Evolutionary conservation across 176 grass and related monocot species (phyloP), one percentile per base, ranked within the genome.

Genomic region (Elaeis guineensis): DNA sequence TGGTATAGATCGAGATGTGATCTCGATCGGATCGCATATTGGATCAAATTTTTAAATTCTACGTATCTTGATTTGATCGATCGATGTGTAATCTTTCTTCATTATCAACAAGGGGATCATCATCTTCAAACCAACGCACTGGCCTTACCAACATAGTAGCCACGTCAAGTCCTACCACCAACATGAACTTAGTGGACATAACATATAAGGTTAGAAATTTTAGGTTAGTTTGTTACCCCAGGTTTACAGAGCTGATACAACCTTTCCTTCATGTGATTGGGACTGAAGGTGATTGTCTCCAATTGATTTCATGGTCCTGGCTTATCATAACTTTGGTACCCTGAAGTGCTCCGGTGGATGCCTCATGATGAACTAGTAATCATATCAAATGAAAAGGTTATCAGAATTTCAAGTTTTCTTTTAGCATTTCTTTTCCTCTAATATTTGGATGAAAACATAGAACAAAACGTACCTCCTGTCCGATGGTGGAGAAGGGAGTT

Each of bases 401-500:
- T 6, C 11, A 24, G 14, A 59, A 3, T 20, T 25, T 17, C 16
- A 3, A 9, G 9, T 25, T 5, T 25, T 3, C 16, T 26, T 26
- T 30, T 39, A 44, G 1, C 30, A 35, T 5, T 26, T 12, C 30
- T 17, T 29, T 23, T 28, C 6, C 18, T 3, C 4, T 14, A 25
- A 5, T 26, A 0, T 24, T 23, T 58, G 4, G 16, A 58, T 20
- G 3, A 63, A 12, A 22, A 16, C 17, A 54, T 55, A 52, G 55
- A 63, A 63, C 16, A 73, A 16, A 62, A 58, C 56, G 12, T 64
- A 78, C 66, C 75, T 70, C 19, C 5, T 78, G 49, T 25, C 11
- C 14, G 0, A 69, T 70, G 25, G 15, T 3, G 69, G 58, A 17
- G 29, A 78, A 0, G 26, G 66, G 25, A 55, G 62, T 69, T 55